Evolutionary conservation across 176 grass and related monocot species (phyloP).

Genomic region (Hyparrhenia diplandra): DNA sequence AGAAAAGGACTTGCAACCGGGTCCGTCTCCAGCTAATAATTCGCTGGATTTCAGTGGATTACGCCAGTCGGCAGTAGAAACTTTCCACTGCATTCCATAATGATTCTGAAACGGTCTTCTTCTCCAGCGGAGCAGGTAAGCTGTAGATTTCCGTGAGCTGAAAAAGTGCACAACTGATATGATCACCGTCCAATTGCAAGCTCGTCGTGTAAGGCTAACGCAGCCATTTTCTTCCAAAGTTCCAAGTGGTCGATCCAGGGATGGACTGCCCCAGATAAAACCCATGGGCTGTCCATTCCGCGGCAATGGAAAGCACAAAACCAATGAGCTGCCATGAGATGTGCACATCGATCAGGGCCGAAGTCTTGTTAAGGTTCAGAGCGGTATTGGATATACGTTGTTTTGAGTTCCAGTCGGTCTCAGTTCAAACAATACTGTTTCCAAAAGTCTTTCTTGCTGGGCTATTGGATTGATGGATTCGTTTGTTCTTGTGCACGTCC

Average conservation of each 20-base stretch:
- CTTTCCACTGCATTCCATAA: slow-evolving; percentile 10
- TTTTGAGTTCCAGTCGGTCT: slow-evolving; percentile 6
- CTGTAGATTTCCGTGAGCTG: not conserved
- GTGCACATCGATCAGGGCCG: not conserved
- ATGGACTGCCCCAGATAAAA: not conserved
- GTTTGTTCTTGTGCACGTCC: not conserved
- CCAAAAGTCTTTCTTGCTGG: not conserved
- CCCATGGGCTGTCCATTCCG: not conserved
- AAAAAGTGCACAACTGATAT: not conserved
- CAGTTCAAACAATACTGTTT: not conserved
- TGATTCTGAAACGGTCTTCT: not conserved
- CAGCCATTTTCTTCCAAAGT: not conserved
- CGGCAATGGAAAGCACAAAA: not conserved
- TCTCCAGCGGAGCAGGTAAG: not conserved
- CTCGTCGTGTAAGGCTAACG: slow-evolving; percentile 3
- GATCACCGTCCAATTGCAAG: not conserved
- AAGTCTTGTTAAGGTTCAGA: not conserved
- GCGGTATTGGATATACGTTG: not conserved
- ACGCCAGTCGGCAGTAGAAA: not conserved
- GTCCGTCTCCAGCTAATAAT: not conserved
- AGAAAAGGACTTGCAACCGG: not conserved
- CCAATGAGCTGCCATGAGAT: not conserved
- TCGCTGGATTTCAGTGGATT: not conserved
- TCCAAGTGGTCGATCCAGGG: not conserved
- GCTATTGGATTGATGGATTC: slow-evolving; percentile 1